Conservation (phyloP, 2,329 filamentous ascomycete species). For the Cadophora sp. region DNA sequence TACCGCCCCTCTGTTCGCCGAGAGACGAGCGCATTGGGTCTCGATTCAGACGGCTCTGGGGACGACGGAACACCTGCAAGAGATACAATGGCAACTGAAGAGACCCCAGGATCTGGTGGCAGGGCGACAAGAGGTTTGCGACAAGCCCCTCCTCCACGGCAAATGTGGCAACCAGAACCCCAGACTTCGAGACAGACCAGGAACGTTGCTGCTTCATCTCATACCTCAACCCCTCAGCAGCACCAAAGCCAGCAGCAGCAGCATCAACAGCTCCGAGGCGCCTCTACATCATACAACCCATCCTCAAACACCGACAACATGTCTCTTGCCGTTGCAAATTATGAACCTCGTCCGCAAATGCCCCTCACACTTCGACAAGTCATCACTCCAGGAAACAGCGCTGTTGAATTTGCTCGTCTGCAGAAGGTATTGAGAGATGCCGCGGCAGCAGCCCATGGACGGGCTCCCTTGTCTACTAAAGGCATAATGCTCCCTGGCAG, state of each 20-base stretch:
- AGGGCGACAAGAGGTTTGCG: conserved; percentile 71
- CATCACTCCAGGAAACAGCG: conserved; percentile 76
- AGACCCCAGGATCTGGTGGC: conserved; percentile 59
- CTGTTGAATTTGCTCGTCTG: conserved; percentile 68
- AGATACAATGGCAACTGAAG: conserved; percentile 56
- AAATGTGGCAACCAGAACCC: conserved; percentile 85
- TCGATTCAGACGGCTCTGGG: conserved; percentile 64
- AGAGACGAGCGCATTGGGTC: conserved; percentile 51
- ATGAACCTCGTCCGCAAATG: conserved; percentile 70
- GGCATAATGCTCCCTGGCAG: conserved; percentile 69
- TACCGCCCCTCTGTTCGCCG: conserved; percentile 59
- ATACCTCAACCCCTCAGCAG: conserved; percentile 41
- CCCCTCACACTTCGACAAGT: conserved; percentile 75
- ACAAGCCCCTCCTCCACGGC: conserved; percentile 83
- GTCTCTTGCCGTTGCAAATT: conserved; percentile 68
- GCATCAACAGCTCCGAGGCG: conserved; percentile 44
- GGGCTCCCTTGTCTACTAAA: conserved; percentile 51
- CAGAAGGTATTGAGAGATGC: conserved; percentile 53
- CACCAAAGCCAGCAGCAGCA: conserved; percentile 39
- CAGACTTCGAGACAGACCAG: conserved; percentile 68
- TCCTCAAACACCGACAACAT: conserved; percentile 60
- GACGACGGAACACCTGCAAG: conserved; percentile 65
- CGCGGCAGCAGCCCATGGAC: conserved; percentile 46
- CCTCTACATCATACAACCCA: conserved; percentile 57
- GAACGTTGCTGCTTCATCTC: conserved; percentile 56